phyloP scores from a whole-genome alignment of 208 protist species.

The Acanthamoeba triangularis region DNA sequence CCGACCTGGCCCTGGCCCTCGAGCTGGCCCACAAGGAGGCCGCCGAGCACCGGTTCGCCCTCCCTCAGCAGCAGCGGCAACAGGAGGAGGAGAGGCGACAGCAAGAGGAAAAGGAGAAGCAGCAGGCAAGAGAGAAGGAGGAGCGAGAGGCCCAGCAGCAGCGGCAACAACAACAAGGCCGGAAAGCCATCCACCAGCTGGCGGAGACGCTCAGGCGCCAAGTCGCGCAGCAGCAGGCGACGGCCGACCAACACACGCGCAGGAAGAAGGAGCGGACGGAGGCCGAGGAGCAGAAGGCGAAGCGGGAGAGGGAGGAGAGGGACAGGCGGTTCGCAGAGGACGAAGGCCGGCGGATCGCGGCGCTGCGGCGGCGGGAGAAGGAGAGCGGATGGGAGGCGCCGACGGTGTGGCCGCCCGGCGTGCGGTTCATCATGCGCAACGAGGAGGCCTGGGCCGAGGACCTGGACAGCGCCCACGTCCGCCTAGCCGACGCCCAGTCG shows the following conservation, averaged over 20 bases:
- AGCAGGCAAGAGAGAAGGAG: not conserved
- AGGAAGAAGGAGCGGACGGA: not conserved
- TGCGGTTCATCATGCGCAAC: slow-evolving; percentile 7
- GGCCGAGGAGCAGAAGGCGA: not conserved
- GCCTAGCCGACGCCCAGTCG: not conserved
- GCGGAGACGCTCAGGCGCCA: not conserved
- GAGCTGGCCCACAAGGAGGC: not conserved
- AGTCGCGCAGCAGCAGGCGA: not conserved
- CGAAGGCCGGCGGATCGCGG: not conserved
- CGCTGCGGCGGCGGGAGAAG: not conserved
- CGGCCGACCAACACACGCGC: not conserved
- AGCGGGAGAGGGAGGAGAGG: not conserved
- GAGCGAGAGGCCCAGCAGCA: no score
- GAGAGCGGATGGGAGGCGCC: not conserved
- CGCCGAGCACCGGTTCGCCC: no score
- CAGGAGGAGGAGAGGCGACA: not conserved
- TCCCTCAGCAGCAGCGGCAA: no score
- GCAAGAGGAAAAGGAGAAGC: not conserved
- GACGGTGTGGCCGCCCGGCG: not conserved
- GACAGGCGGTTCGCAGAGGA: not conserved
- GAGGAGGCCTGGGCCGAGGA: not conserved
- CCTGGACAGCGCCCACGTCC: not conserved
- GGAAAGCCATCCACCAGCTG: not conserved
- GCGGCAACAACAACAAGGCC: no score
- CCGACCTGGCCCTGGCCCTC: no score